phyloP scores from a whole-genome alignment of 2,329 filamentous ascomycete species.

The Trichoderma oligosporum region DNA sequence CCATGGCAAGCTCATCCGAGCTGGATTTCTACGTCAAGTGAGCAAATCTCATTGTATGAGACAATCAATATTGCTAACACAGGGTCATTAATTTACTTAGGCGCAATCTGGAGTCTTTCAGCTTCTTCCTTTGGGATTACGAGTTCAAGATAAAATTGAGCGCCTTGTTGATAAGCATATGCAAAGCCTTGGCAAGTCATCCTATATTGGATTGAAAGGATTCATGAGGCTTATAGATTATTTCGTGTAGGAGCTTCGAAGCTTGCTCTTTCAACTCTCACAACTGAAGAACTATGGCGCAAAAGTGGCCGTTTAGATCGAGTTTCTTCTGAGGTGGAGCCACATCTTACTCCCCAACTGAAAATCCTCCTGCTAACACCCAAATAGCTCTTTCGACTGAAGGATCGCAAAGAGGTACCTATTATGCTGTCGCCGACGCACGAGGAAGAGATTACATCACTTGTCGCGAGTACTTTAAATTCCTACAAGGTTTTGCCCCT shows the following conservation, averaged over 20 bases:
- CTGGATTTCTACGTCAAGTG: constrained; percentile 71
- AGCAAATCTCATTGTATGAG: constrained; percentile 23
- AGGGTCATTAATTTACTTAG: constrained; percentile 35
- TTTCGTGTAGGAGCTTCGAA: constrained; percentile 65
- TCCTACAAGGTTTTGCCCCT: constrained; percentile 86
- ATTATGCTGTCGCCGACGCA: constrained; percentile 88
- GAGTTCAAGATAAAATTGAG: constrained; percentile 87
- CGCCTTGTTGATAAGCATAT: constrained; percentile 84
- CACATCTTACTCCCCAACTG: too few relatives aligned
- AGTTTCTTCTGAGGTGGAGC: constrained; percentile 64
- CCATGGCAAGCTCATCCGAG: constrained; percentile 64
- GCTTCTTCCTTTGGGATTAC: constrained; percentile 77
- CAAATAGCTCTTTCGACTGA: constrained; percentile 68
- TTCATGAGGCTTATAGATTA: not conserved
- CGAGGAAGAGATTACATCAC: constrained; percentile 87
- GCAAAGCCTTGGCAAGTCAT: constrained; percentile 59
- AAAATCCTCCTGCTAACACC: constrained; percentile 23
- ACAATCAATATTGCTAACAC: constrained; percentile 2
- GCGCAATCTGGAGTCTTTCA: constrained; percentile 91
- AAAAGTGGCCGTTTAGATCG: constrained; percentile 75
- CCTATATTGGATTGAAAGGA: not conserved
- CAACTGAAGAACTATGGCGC: constrained; percentile 78
- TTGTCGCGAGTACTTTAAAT: constrained; percentile 68
- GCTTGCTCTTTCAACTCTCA: constrained; percentile 77
- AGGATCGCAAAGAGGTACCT: constrained; percentile 69